Base-by-base conservation (phyloP, 352 stramenopile species). In the Peronospora belbahrii region DNA sequence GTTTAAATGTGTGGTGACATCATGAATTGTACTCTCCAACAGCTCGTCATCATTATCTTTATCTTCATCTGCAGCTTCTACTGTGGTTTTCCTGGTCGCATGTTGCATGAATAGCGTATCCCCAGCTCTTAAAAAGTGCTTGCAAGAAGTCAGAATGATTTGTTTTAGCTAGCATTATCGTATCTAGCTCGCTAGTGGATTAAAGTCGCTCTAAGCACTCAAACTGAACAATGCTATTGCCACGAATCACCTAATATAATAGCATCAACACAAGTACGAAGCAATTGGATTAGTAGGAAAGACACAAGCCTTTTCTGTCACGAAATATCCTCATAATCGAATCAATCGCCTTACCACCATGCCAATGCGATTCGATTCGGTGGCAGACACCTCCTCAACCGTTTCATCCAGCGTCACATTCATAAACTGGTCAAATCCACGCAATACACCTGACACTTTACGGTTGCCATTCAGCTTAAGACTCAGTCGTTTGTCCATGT, bases 391-490 rank as follows among this genome's bases (percentile, higher is more conserved):
- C 62, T 97, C 88, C 52, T 95, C 84, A 19, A 94, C 68, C 7
- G 88, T 89, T 49, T 97, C 85, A 47, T 98, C 93, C 35, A 98
- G 61, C 28, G 97, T 96, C 20, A 98, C 80, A 77, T 98, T 98
- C 65, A 98, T 92, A 67, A 97, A 98, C 62, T 96, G 89, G 69
- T 98, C 95, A 60, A 97, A 98, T 38, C 95, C 95, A 14, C 91
- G 81, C 40, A 98, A 65, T 35, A 93, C 83, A 22, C 95, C 95
- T 28, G 85, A 82, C 13, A 98, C 76, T 62, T 96, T 96, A 51
- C 93, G 79, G 67, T 97, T 97, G 32, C 88, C 92, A 61, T 98
- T 98, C 39, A 98, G 76, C 55, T 88, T 95, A 43, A 98, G 63
- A 60, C 76, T 89, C 42, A 98, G 61, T 30, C 74, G 81, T 77